Evolutionary conservation across 83 land plant species (phyloP), one percentile per base, ranked within the genome.

Genomic region (Picea abies): DNA sequence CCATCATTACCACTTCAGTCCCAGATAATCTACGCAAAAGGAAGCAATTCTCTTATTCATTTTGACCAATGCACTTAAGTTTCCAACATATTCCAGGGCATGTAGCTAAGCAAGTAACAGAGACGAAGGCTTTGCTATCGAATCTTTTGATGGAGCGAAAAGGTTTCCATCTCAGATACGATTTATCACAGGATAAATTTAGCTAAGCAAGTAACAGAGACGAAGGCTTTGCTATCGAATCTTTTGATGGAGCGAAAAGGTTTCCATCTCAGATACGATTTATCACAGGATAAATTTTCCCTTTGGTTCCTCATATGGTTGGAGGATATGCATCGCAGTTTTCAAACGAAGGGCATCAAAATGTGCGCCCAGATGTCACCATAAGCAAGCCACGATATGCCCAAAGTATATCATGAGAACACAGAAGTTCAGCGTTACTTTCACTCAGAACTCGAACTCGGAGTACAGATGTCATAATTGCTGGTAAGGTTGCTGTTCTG

Each of bases 81-180:
- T 89, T 72, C 84, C 95, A 72, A 66, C 86, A 47, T 83, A 84
- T 89, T 91, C 84, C 22, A 23, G 60, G 78, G 5, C 78, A 76
- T 49, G 22, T 49, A 10, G n/a, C 78, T 22, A 9, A 89, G 52
- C 62, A 61, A 60, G 70, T 88, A 5, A 81, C 83, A 63, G 84
- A 72, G 7, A 76, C 85, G 0, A 63, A 84, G 26, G 4, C 44
- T 14, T 52, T 90, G 25, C 76, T 92, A 22, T 83, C 84, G 63
- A 73, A 77, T 20, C 93, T 90, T 82, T 22, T 92, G 61, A 37
- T 72, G 82, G 80, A 85, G 56, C 92, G 86, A 16, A 71, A 32
- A 56, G 47, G 79, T 17, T 76, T 49, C 73, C 41, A 58, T 64
- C n/a, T 85, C 66, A 81, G 41, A 61, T 39, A 65, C 19, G 52